Percentiles rank a stretch among this genome's conserved stretches.
phyloP scores from a whole-genome alignment of 2,329 filamentous ascomycete genomes.

The Microdochium nivale region DNA sequence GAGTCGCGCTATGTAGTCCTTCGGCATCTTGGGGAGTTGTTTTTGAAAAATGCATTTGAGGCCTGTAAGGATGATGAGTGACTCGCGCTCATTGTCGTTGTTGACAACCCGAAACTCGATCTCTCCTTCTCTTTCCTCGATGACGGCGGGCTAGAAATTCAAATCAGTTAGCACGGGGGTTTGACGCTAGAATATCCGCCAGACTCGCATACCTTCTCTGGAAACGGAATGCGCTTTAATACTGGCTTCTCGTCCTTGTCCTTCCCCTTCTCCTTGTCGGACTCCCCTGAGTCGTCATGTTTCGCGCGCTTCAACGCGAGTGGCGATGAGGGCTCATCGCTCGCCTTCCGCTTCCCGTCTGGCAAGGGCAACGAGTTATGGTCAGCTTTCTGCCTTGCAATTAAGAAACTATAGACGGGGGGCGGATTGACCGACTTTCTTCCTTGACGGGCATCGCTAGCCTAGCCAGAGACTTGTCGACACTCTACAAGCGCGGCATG shows the following conservation, averaged over 20 bases:
- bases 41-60: constrained; percentile 98
- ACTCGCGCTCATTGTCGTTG: constrained; percentile 83
- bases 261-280: constrained; percentile 16
- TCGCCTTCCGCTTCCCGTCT: constrained; percentile 66
- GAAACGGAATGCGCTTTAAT: constrained; percentile 69
- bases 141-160: constrained; percentile 61
- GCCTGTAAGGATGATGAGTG: constrained; percentile 87
- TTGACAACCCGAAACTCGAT: constrained; percentile 98
- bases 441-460: constrained; percentile 25
- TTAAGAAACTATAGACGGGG: neutral
- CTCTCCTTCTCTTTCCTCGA: constrained; percentile 87
- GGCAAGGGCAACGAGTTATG: constrained; percentile 3
- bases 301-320: constrained; percentile 59
- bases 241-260: constrained; percentile 25
- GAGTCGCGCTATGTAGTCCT: constrained; percentile 94
- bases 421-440: constrained; percentile 23
- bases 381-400: constrained; percentile 1
- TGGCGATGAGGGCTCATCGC: constrained; percentile 53
- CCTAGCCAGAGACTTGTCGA: neutral
- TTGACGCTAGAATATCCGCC: neutral
- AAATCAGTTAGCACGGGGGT: constrained; percentile 14
- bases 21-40: constrained; percentile 97
- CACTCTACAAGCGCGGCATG: neutral
- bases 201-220: constrained; percentile 60
- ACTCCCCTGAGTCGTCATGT: constrained; percentile 28